Conservation (phyloP, 192 early-diverging fungal genomes). For the Backusella morwellensis region DNA sequence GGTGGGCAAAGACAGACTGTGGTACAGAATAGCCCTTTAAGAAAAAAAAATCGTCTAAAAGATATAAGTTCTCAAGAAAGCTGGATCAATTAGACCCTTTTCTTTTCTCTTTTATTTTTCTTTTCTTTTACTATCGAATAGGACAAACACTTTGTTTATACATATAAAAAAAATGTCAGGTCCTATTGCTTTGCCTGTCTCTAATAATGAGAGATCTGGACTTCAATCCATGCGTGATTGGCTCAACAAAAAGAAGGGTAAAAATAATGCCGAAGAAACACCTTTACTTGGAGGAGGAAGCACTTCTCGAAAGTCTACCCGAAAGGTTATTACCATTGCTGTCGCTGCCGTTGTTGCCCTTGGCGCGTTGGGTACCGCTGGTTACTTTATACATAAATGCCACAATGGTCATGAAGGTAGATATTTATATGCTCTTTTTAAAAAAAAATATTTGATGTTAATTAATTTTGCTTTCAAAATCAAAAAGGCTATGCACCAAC, state of each 20-base stretch:
- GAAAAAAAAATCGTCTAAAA: background rate
- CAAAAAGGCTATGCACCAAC: background rate
- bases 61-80: background rate
- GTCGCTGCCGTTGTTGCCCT: background rate
- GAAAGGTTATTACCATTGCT: background rate
- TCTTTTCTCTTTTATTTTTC: background rate
- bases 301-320: background rate
- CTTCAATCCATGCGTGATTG: background rate
- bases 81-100: background rate
- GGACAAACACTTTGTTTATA: background rate
- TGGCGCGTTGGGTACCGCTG: background rate
- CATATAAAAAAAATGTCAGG: background rate
- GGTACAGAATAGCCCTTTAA: background rate
- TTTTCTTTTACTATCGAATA: background rate
- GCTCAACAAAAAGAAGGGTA: background rate
- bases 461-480: background rate
- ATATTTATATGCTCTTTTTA: background rate
- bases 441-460: background rate
- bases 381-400: background rate
- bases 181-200: background rate
- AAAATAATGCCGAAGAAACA: background rate
- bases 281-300: background rate
- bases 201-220: background rate
- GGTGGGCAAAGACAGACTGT: background rate
- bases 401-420: background rate